A percentile compares a stretch with the other conserved stretches of the same genome.
These are phyloP conservation scores for Lecanicillium sp. DNA, from an alignment of 2,329 filamentous ascomycete genomes.

Conservation along the genomic window DNA sequence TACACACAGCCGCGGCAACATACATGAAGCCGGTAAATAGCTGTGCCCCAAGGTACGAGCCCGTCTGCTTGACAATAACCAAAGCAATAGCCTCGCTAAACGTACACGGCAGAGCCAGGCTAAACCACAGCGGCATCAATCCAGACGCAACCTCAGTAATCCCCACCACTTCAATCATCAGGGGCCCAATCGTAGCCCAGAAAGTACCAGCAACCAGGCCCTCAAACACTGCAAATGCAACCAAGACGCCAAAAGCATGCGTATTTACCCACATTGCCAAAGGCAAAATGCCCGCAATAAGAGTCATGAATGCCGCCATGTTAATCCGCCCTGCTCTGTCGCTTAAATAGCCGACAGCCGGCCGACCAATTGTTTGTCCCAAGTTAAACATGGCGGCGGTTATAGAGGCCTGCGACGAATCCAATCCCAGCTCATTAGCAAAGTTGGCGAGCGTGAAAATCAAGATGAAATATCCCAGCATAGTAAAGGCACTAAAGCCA, in stretches of 20 bases:
- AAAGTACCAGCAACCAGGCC: slow-evolving; percentile 64
- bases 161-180: slow-evolving; percentile 67
- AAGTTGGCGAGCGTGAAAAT: slow-evolving; percentile 71
- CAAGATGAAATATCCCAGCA: slow-evolving; percentile 69
- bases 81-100: slow-evolving; percentile 59
- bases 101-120: slow-evolving; percentile 61
- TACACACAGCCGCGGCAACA: slow-evolving; percentile 33
- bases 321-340: slow-evolving; percentile 66
- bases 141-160: slow-evolving; percentile 58
- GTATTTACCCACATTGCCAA: slow-evolving; percentile 68
- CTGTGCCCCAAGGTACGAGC: slow-evolving; percentile 44
- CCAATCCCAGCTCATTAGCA: slow-evolving; percentile 58
- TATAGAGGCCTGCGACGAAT: slow-evolving; percentile 57
- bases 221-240: slow-evolving; percentile 65
- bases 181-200: slow-evolving; percentile 60
- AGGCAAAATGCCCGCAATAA: slow-evolving; percentile 54
- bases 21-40: slow-evolving; percentile 56
- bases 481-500: slow-evolving; percentile 60
- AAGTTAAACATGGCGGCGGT: slow-evolving; percentile 66
- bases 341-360: slow-evolving; percentile 63
- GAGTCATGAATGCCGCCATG: slow-evolving; percentile 57
- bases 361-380: slow-evolving; percentile 59
- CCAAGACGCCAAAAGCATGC: slow-evolving; percentile 52
- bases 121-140: slow-evolving; percentile 63
- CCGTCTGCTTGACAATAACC: slow-evolving; percentile 35